These are phyloP conservation scores for Botrytis hyacinthi DNA, from an alignment of 2,329 filamentous ascomycete genomes.

Conservation along the genomic window DNA sequence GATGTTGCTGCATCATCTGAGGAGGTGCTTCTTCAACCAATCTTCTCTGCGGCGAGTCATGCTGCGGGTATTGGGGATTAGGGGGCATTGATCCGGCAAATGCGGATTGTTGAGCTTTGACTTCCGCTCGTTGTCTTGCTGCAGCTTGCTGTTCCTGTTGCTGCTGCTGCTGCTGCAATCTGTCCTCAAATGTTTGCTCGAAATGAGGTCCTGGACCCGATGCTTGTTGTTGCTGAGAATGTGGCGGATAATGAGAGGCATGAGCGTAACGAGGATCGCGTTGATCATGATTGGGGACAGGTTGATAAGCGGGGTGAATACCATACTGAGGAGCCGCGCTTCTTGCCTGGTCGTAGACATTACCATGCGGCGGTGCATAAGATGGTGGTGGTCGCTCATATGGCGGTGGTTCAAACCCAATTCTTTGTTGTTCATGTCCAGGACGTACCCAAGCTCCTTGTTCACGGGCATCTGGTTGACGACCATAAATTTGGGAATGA, in stretches of 20 bases:
- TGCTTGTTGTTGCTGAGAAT: slow-evolving; percentile 39
- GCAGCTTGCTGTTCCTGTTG: slow-evolving; percentile 40
- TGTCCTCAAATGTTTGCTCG: slow-evolving; percentile 32
- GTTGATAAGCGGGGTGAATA: slow-evolving; percentile 32
- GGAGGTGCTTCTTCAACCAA: slow-evolving; percentile 47
- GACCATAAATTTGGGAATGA: slow-evolving; percentile 29
- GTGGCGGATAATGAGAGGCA: slow-evolving; percentile 39
- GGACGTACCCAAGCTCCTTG: slow-evolving; percentile 36
- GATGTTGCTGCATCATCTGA: slow-evolving; percentile 55
- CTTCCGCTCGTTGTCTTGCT: slow-evolving; percentile 38
- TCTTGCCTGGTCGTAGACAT: slow-evolving; percentile 34
- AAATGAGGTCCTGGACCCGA: slow-evolving; percentile 37
- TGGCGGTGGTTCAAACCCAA: slow-evolving; percentile 23
- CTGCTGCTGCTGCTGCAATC: slow-evolving; percentile 41
- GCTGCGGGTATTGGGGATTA: slow-evolving; percentile 45
- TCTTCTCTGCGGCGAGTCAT: slow-evolving; percentile 46
- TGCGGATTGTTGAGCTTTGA: slow-evolving; percentile 39
- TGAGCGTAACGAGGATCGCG: slow-evolving; percentile 38
- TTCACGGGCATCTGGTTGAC: slow-evolving; percentile 34
- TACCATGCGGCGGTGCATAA: slow-evolving; percentile 23
- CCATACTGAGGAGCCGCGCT: slow-evolving; percentile 32
- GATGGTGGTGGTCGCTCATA: slow-evolving; percentile 24
- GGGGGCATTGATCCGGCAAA: slow-evolving; percentile 41
- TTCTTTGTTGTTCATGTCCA: slow-evolving; percentile 30
- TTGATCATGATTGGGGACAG: slow-evolving; percentile 26